Evolutionary conservation across 495 filamentous ascomycete genomes (phyloP).

Genomic region (Talaromyces liani): DNA sequence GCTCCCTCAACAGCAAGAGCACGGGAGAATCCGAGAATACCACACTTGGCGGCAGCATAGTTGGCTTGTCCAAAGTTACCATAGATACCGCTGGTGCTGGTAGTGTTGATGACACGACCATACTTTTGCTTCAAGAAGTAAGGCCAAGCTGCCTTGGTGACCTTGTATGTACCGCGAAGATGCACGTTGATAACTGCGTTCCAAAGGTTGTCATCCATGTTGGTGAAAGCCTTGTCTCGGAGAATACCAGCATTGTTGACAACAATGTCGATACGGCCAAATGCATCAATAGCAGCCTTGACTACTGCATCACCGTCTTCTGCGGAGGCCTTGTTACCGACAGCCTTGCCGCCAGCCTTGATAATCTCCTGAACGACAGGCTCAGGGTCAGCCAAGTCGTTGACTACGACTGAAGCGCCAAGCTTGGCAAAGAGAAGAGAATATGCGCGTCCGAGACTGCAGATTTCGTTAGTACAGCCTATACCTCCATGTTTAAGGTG

Average conservation of each 20-base stretch:
- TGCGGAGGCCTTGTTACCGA: conserved; percentile 86
- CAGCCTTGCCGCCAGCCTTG: conserved; percentile 82
- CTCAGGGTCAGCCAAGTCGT: conserved; percentile 92
- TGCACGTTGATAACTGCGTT: conserved; percentile 89
- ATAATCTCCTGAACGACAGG: conserved; percentile 86
- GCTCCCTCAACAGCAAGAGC: conserved; percentile 86
- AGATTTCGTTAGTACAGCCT: neutral
- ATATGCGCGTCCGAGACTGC: conserved; percentile 84
- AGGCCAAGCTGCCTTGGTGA: conserved; percentile 96
- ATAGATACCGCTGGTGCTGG: conserved; percentile 94
- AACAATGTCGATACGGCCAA: conserved; percentile 87
- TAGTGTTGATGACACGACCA: conserved; percentile 92
- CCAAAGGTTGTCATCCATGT: conserved; percentile 95
- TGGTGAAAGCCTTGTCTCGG: conserved; percentile 93
- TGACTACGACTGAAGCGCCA: conserved; percentile 88
- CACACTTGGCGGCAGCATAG: conserved; percentile 91
- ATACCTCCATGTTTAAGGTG: neutral
- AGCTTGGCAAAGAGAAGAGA: conserved; percentile 83
- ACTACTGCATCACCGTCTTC: conserved; percentile 92
- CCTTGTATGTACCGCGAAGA: conserved; percentile 91
- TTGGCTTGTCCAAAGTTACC: conserved; percentile 99
- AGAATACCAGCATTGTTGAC: conserved; percentile 98
- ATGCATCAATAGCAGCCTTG: conserved; percentile 87
- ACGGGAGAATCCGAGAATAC: conserved; percentile 91
- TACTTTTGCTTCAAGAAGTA: conserved; percentile 99